phyloP scores from a whole-genome alignment of 2,329 filamentous ascomycete genomes.

The Aschersonia sp. region DNA sequence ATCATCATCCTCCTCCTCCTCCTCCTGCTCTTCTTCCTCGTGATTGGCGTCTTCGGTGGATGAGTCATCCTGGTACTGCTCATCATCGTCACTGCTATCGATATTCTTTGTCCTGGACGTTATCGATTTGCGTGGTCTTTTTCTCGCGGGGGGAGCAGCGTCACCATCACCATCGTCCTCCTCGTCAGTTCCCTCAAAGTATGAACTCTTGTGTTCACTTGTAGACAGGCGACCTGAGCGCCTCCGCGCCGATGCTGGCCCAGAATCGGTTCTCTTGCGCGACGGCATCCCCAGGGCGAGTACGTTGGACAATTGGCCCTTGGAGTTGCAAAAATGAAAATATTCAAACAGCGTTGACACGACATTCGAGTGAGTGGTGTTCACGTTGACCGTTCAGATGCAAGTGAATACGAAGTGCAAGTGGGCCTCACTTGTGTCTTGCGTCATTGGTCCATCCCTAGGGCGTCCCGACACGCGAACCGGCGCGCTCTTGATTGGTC shows the following conservation, averaged over 20 bases:
- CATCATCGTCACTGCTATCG: slow-evolving; percentile 5
- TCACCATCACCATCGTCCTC: slow-evolving; percentile 5
- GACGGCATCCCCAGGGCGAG: neutral
- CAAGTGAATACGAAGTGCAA: too few relatives aligned
- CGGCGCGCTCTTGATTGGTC: too few relatives aligned
- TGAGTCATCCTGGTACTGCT: slow-evolving; percentile 10
- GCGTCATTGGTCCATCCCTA: too few relatives aligned
- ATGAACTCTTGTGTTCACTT: slow-evolving; percentile 32
- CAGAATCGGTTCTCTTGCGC: slow-evolving; percentile 1
- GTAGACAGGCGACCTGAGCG: slow-evolving; percentile 31
- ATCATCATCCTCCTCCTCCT: slow-evolving; percentile 12
- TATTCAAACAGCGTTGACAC: too few relatives aligned
- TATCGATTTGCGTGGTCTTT: slow-evolving; percentile 14
- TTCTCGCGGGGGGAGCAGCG: slow-evolving; percentile 3
- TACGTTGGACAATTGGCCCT: too few relatives aligned
- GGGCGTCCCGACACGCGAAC: too few relatives aligned
- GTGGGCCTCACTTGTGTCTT: too few relatives aligned
- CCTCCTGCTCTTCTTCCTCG: slow-evolving; percentile 7
- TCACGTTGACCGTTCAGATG: too few relatives aligned
- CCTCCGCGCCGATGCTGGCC: slow-evolving; percentile 16
- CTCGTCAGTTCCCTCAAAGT: slow-evolving; percentile 25
- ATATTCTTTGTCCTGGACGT: slow-evolving; percentile 5
- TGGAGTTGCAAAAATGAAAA: too few relatives aligned
- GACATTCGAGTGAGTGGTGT: too few relatives aligned
- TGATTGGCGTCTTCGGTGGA: slow-evolving; percentile 13